Base-by-base conservation (phyloP, 192 early-diverging fungal genomes). In the Helicostylum pulchrum region DNA sequence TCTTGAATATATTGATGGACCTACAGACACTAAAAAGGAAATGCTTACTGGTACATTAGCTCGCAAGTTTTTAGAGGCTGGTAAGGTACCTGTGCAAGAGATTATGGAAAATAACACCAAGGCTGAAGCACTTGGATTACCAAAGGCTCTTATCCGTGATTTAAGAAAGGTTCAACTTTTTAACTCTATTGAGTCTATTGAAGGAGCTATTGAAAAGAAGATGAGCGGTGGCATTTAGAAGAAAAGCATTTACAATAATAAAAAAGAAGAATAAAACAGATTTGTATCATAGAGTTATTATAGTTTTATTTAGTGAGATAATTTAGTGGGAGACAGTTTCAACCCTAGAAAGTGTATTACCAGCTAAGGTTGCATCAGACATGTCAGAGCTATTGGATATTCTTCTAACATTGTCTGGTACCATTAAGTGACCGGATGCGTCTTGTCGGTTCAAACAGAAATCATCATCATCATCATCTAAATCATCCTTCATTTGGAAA, bases 1-100 rank as follows among this genome's bases (percentile, higher is more conserved):
- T 51, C 86, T 99, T 34, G 96, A 99, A 76, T 88, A 92, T 55
- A 88, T 97, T 14, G 90, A 92, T 73, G 86, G 88, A 60, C 90
- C 89, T 9, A 79, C 80, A 44, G 96, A 99, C 62, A 71, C 90
- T 42, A 80, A 80, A 59, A 86, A 85, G 50, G 74, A 79, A 31
- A 53, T 77, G 31, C 62, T 81, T 14, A 70, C 79, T 47, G 78
- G 74, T 68, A 61, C 71, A 31, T 34, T 87, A 5, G 85, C 82
- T 36, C 61, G 55, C 20, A 49, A 57, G 31, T 48, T 73, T 48
- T 42, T 32, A n/a, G 47, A 51, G 1, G 15, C 46, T 3, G 20
- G 51, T 21, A 57, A 63, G 42, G 31, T 58, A 0, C 48, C 66
- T 17, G 71, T 73, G 5, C 26, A 73, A 30, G 66, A 62, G 7